Evolutionary conservation across 177 flowering plant genomes (phyloP).

Genomic region (Vitis hybrid): DNA sequence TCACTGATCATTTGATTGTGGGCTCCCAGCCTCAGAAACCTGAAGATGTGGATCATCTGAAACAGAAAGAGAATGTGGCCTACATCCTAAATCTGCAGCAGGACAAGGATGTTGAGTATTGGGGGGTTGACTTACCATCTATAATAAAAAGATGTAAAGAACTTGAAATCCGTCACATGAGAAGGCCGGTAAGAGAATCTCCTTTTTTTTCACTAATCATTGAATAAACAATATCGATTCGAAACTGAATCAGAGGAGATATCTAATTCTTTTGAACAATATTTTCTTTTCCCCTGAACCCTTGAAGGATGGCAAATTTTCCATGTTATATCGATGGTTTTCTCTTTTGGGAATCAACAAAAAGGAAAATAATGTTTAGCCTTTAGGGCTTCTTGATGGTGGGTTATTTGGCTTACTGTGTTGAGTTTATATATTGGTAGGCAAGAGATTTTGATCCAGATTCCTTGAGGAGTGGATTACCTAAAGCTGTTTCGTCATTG

Average conservation of each 20-base stretch:
- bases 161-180: constrained; percentile 78
- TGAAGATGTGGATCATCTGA: constrained; percentile 85
- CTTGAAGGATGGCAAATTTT: too few relatives aligned
- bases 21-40: constrained; percentile 98
- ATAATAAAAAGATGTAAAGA: constrained; percentile 59
- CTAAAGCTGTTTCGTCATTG: constrained; percentile 84
- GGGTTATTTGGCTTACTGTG: background rate
- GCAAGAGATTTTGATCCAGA: constrained; percentile 91
- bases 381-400: too few relatives aligned
- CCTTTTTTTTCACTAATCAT: background rate
- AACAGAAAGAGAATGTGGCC: constrained; percentile 68
- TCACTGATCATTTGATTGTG: constrained; percentile 72
- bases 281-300: too few relatives aligned
- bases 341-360: too few relatives aligned
- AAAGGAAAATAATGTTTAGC: too few relatives aligned
- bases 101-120: constrained; percentile 79
- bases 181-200: constrained; percentile 79
- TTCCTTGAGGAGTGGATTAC: constrained; percentile 70
- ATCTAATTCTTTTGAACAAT: too few relatives aligned
- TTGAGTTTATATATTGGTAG: constrained; percentile 28
- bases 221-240: too few relatives aligned
- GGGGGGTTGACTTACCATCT: constrained; percentile 77
- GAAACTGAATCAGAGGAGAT: too few relatives aligned
- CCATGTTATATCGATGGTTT: too few relatives aligned
- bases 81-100: constrained; percentile 92